Evolutionary conservation across 108 stramenopile species (phyloP).

Genomic region (Fistulifera pelliculosa): DNA sequence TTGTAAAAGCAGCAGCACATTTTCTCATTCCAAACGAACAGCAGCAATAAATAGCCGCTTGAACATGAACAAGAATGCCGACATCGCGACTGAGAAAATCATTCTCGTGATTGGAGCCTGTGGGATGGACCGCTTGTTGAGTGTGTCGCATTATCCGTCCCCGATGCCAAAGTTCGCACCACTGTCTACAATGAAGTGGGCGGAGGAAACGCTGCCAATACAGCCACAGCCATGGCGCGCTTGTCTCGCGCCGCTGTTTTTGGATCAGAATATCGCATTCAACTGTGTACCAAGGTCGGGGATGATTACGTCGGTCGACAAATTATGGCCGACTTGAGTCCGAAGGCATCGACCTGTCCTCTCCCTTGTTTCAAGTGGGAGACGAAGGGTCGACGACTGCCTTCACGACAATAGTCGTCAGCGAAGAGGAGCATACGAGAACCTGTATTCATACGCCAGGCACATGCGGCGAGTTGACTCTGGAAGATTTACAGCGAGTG

Average conservation of each 20-base stretch:
- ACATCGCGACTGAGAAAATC: too few relatives aligned
- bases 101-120: constrained; percentile 37
- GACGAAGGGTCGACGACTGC: constrained; percentile 18
- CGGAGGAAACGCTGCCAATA: constrained; percentile 52
- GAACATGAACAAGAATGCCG: too few relatives aligned
- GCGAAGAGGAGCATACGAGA: constrained; percentile 25
- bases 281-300: constrained; percentile 33
- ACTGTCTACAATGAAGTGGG: constrained; percentile 34
- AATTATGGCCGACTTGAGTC: too few relatives aligned
- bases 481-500: constrained; percentile 16
- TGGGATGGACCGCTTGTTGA: constrained; percentile 34
- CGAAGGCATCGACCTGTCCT: constrained; percentile 21
- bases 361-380: constrained; percentile 21
- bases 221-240: constrained; percentile 28
- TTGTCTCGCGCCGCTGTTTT: constrained; percentile 3
- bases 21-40: too few relatives aligned
- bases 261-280: constrained; percentile 10
- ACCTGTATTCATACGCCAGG: constrained; percentile 45
- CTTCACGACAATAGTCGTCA: constrained; percentile 32
- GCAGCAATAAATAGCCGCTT: too few relatives aligned
- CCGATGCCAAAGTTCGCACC: constrained; percentile 39
- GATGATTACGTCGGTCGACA: constrained; percentile 17
- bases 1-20: too few relatives aligned
- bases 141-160: constrained; percentile 26
- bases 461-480: constrained; percentile 27